Base-by-base conservation (phyloP, 257 asterid species). In the Penstemon eatonii region DNA sequence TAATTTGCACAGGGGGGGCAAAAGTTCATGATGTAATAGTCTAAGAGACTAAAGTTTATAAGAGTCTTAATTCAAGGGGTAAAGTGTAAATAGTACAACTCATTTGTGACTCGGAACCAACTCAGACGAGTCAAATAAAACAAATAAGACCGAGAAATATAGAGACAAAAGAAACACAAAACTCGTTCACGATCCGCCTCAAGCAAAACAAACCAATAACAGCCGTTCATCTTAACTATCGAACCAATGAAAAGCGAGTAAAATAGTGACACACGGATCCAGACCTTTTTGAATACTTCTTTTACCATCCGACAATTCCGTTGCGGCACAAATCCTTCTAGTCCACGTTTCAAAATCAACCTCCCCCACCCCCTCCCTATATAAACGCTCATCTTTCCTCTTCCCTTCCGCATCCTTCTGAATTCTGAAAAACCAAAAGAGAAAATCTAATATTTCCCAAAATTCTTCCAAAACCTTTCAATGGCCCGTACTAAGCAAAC, bases 401-500 rank as follows among this genome's bases (percentile, higher is more conserved):
- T 5, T 42, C 7, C 37, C 50, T 1, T 4, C 45, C 18, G 40
- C 43, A 0, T 3, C n/a, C n/a, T n/a, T n/a, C n/a, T n/a, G n/a
- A 40, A 25, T 50, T 37, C 6, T 7, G 3, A 25, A 3, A 8
- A 56, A 67, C 33, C 2, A 25, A 25, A 25, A 25, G 33, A 25
- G 33, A 25, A 25, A 25, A 25, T 25, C 33, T 25, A 25, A 25
- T 1, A 1, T 25, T 25, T 44, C 44, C 8, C 3, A 7, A 4
- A 39, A n/a, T 36, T 38, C 7, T 44, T 46, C 46, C 9, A 55
- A 49, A 12, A 3, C 41, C 11, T 44, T 10, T 43, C 33, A 6
- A 88, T 88, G 95, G 95, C 95, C 33, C 95, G 95, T 75, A 88
- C 95, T 0, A 86, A 86, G 85, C 93, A 86, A 68, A 86, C 93